Evolutionary conservation across 73 alveolate species (phyloP), one percentile per base, ranked within the genome.

Genomic region (Loxodes magnus): DNA sequence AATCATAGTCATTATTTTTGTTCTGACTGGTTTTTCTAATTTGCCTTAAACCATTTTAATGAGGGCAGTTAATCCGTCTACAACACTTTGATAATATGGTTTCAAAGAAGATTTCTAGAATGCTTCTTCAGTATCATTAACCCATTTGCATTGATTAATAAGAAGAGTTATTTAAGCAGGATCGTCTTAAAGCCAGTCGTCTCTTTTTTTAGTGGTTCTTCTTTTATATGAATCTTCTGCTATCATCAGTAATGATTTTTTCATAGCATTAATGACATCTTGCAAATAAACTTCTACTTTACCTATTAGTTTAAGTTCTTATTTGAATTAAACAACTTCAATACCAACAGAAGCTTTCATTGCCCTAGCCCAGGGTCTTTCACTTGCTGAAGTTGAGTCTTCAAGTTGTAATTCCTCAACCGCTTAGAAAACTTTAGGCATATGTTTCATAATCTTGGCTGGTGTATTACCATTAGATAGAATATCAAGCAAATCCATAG

Each of bases 401-500:
- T 68, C 67, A 70, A 87, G 59, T 54, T 65, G 71, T 30, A 82
- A 44, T 33, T 58, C 69, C 16, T 56, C 51, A 4, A 56, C 17
- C n/a, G 59, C 59, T 21, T 17, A 1, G 20, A 43, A 52, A 51
- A 89, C 87, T 82, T 84, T 84, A 29, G 96, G 87, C 94, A 94
- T 94, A 78, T 91, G 98, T 25, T 75, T 80, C 87, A 88, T 94
- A 43, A 94, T 90, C 56, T 91, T 81, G 38, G 67, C 65, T 22
- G 98, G 99, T 61, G 68, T 80, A 84, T 94, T 84, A 71, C 99
- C 99, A 57, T 91, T 93, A n/a, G 99, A 93, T 63, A 96, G 87
- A 41, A 96, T 95, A 84, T 96, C 99, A 46, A 96, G 82, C 67
- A 96, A 67, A 56, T 96, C 99, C 55, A 91, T 92, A 41, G 98